Conservation (phyloP, 2,329 filamentous ascomycete genomes). For the Diaporthe longicolla region DNA sequence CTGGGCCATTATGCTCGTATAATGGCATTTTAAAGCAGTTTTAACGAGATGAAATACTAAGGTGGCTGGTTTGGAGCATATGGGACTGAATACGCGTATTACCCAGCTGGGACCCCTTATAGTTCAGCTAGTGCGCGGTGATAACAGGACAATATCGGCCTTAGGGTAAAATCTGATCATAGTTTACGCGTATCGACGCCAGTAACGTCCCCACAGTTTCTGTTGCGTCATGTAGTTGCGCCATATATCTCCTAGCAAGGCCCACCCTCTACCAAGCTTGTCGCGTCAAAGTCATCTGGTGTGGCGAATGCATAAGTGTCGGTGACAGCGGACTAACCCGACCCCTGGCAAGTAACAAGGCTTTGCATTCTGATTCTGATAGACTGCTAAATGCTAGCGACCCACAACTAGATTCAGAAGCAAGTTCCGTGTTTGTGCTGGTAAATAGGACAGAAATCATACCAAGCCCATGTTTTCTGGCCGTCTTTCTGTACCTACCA, state of each 20-base stretch:
- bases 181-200: too few species aligned
- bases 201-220: too few species aligned
- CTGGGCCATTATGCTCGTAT: not conserved
- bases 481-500: not conserved
- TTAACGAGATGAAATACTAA: too few species aligned
- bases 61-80: not conserved
- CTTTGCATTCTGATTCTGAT: not conserved
- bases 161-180: slow-evolving; percentile 9
- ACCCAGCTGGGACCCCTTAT: not conserved
- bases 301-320: too few species aligned
- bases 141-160: not conserved
- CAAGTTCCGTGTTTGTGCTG: not conserved
- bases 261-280: not conserved
- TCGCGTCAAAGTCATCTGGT: too few species aligned
- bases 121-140: not conserved
- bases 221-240: not conserved
- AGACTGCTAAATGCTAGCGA: not conserved
- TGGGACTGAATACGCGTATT: not conserved
- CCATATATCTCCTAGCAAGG: not conserved
- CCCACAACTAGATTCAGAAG: not conserved
- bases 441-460: not conserved
- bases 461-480: too few species aligned
- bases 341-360: not conserved
- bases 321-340: not conserved
- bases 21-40: not conserved